Evolutionary conservation across 495 filamentous ascomycete genomes (phyloP).

Genomic region (Daldinia bambusicola): DNA sequence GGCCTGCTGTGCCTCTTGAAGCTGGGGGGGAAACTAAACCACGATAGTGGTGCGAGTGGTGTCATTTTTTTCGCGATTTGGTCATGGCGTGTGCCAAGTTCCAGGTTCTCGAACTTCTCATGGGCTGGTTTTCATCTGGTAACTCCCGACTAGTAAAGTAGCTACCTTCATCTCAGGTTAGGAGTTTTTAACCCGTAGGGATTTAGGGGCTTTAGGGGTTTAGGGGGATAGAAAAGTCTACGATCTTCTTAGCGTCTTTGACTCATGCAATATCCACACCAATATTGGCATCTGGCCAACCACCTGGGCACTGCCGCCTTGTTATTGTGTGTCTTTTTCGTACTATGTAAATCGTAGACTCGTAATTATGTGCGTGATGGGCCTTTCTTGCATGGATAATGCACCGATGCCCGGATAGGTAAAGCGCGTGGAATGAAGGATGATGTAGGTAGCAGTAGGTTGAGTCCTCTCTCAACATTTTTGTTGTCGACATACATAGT

Average conservation of each 20-base stretch:
- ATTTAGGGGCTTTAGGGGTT: not conserved
- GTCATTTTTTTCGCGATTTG: constrained; percentile 16
- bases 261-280: constrained; percentile 22
- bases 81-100: constrained; percentile 40
- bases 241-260: constrained; percentile 18
- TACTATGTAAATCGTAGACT: not conserved
- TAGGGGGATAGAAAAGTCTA: not conserved
- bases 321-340: constrained; percentile 17
- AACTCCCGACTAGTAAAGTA: too few species aligned
- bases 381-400: constrained; percentile 31
- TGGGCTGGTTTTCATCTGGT: not conserved
- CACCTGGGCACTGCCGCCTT: constrained; percentile 11
- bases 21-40: constrained; percentile 28
- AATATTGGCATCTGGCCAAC: constrained; percentile 29
- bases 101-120: constrained; percentile 13
- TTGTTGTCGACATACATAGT: not conserved
- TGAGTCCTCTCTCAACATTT: constrained; percentile 1
- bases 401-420: constrained; percentile 28
- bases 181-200: not conserved
- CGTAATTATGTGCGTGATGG: constrained; percentile 33
- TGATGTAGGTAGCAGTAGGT: constrained; percentile 14
- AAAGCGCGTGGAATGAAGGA: constrained; percentile 34
- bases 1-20: not conserved
- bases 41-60: constrained; percentile 30
- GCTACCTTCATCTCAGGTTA: not conserved